Conservation (phyloP, 768 basidiomycete species). For the Cytidiella melzeri region DNA sequence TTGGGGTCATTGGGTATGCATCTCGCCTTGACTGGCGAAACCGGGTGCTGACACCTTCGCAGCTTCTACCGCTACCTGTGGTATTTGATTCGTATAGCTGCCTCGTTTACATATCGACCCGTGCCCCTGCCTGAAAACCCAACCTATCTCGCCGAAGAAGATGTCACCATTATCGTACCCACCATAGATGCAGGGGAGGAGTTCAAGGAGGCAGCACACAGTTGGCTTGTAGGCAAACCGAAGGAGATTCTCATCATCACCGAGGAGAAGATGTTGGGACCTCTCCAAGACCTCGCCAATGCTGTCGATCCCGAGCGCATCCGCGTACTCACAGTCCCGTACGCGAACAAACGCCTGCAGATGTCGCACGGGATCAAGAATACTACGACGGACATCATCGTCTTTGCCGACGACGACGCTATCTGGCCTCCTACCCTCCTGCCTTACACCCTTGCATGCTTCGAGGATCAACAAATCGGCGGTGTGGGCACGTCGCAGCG, state of each 20-base stretch:
- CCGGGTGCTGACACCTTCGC: not conserved
- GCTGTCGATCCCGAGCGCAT: slow-evolving; percentile 80
- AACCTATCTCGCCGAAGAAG: slow-evolving; percentile 84
- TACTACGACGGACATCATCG: slow-evolving; percentile 87
- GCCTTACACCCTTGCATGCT: slow-evolving; percentile 85
- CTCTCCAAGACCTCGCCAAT: slow-evolving; percentile 84
- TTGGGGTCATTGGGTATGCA: slow-evolving; percentile 76
- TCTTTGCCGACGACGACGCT: slow-evolving; percentile 93
- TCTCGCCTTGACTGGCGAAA: not conserved
- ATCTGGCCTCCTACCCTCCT: slow-evolving; percentile 92
- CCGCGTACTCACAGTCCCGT: slow-evolving; percentile 84
- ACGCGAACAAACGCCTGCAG: slow-evolving; percentile 90
- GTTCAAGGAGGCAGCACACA: slow-evolving; percentile 89
- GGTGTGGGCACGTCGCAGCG: slow-evolving; percentile 90
- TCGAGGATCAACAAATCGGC: slow-evolving; percentile 91
- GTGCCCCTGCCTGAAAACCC: slow-evolving; percentile 87
- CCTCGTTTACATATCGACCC: slow-evolving; percentile 78
- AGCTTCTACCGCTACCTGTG: slow-evolving; percentile 94
- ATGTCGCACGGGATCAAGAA: slow-evolving; percentile 93
- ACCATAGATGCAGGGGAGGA: slow-evolving; percentile 96
- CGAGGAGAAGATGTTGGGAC: slow-evolving; percentile 87
- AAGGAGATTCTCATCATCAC: slow-evolving; percentile 76
- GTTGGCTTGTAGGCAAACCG: slow-evolving; percentile 88
- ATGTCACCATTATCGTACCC: slow-evolving; percentile 95
- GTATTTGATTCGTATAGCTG: slow-evolving; percentile 81